A percentile compares a stretch with the other conserved stretches of the same genome.
Evolutionary conservation across 2,329 filamentous ascomycete genomes (phyloP).

Genomic region (Microcera coccophila): DNA sequence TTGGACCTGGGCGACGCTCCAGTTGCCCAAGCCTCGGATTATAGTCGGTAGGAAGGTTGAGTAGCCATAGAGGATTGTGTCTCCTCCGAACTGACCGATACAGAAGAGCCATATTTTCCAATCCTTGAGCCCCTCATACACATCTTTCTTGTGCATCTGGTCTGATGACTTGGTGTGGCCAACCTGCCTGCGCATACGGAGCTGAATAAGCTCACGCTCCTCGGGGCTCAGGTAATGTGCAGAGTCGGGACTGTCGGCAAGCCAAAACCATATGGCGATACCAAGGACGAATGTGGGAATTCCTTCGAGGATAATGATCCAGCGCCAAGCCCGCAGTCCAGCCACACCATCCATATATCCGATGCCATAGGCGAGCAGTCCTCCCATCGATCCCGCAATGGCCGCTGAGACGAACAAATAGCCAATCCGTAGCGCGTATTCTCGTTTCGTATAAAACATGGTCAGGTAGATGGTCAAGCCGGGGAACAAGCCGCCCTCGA

Average conservation of each 20-base stretch:
- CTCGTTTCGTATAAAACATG: constrained; percentile 26
- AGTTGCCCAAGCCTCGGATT: constrained; percentile 55
- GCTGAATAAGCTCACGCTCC: constrained; percentile 41
- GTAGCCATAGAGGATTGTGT: constrained; percentile 61
- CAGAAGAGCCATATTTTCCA: constrained; percentile 59
- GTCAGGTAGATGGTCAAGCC: constrained; percentile 30
- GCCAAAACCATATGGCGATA: constrained; percentile 26
- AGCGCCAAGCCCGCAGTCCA: constrained; percentile 40
- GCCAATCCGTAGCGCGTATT: constrained; percentile 23
- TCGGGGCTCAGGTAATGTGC: constrained; percentile 54
- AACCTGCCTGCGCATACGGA: constrained; percentile 27
- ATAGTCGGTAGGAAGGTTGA: constrained; percentile 65
- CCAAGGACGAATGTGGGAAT: constrained; percentile 34
- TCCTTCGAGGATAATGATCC: constrained; percentile 56
- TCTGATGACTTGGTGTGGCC: constrained; percentile 27
- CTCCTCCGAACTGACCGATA: constrained; percentile 56
- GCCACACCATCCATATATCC: constrained; percentile 32
- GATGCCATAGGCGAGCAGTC: constrained; percentile 28
- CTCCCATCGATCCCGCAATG: constrained; percentile 24
- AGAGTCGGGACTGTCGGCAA: constrained; percentile 37
- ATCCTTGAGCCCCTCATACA: constrained; percentile 54
- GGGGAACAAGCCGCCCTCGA: constrained; percentile 46
- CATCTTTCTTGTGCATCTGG: constrained; percentile 48
- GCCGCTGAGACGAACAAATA: constrained; percentile 26
- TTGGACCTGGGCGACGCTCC: constrained; percentile 44